A percentile compares a stretch with the other conserved stretches of the same genome.
Conservation (phyloP, 257 asterid genomes). For the Voacanga thouarsii region DNA sequence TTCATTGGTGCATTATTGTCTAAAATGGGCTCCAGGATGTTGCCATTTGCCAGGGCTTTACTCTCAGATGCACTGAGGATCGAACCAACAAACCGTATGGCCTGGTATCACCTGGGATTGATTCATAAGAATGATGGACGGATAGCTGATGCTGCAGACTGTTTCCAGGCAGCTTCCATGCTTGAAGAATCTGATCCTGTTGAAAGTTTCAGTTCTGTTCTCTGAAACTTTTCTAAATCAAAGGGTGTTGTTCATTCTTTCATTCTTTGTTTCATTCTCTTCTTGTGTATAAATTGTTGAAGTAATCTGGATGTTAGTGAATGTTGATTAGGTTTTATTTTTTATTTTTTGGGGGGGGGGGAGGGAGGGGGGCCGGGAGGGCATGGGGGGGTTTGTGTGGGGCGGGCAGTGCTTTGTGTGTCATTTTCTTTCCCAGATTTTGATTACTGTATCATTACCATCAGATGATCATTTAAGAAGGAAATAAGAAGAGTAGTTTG, state of each 20-base stretch:
- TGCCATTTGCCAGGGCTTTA: constrained; percentile 76
- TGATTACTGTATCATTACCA: not conserved
- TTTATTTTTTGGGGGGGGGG: too few relatives aligned
- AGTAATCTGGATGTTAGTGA: too few relatives aligned
- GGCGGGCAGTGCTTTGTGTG: not conserved
- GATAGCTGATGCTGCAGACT: constrained; percentile 82
- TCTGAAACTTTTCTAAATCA: constrained; percentile 26
- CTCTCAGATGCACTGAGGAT: constrained; percentile 85
- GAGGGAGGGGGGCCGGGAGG: too few relatives aligned
- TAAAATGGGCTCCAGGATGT: constrained; percentile 62
- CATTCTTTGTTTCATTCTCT: constrained; percentile 41
- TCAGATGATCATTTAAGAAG: not conserved
- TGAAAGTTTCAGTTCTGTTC: constrained; percentile 70
- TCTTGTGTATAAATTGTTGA: constrained; percentile 12
- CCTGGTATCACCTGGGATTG: constrained; percentile 84
- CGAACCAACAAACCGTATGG: constrained; percentile 79
- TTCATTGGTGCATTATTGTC: constrained; percentile 52
- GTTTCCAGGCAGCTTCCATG: constrained; percentile 96
- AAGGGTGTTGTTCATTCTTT: constrained; percentile 48
- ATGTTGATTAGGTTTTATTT: not conserved
- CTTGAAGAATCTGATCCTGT: constrained; percentile 89
- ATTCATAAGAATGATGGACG: constrained; percentile 89
- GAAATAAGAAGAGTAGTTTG: not conserved
- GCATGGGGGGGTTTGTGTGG: too few relatives aligned
- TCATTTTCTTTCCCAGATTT: not conserved